Base-by-base conservation (phyloP, 2,329 filamentous ascomycete genomes). In the Annulohypoxylon truncatum region DNA sequence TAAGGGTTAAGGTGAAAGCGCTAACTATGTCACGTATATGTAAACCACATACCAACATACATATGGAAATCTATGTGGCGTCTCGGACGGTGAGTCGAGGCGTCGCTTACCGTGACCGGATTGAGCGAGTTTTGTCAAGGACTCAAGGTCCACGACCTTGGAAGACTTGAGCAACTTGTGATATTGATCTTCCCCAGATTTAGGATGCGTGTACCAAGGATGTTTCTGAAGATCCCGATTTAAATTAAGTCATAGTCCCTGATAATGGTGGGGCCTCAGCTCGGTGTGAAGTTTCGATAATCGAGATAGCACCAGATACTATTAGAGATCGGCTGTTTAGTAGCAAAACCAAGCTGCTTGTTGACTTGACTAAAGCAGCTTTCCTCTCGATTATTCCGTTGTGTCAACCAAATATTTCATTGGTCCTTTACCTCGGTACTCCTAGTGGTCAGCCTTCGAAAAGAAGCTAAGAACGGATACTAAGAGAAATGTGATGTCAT, bases 401-500 rank as follows among this genome's bases (percentile, higher is more conserved):
- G 15, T 3, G 10, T 42, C 38, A 42, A 42, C 38, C 38, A 42
- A 26, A 10, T 26, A 46, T n/a, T n/a, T 46, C 22, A 10, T 26
- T 44, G 10, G 22, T 26, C n/a, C 8, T 26, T 28, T 44, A 44
- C 18, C 18, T 44, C 8, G 18, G 22, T 15, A n/a, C 44, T 15
- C 7, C 10, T 28, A 54, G 12, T 9, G 8, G 22, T 53, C 7
- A 42, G 24, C 12, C 24, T 42, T 38, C 24, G 6, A 40, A 33
- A 55, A 12, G n/a, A 48, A 46, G 24, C 13, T 10, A 29, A 5
- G 2, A 24, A 22, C 20, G 22, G 22, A 24, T 29, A 35, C 29
- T 18, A 52, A 31, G 26, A 54, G 15, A 42, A 35, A 12, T 13
- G 12, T 59, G 54, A 59, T 55, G 54, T 50, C 54, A 64, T 40